phyloP scores from a whole-genome alignment of 1,284 basidiomycete species.

The Microstroma glucosiphilum region DNA sequence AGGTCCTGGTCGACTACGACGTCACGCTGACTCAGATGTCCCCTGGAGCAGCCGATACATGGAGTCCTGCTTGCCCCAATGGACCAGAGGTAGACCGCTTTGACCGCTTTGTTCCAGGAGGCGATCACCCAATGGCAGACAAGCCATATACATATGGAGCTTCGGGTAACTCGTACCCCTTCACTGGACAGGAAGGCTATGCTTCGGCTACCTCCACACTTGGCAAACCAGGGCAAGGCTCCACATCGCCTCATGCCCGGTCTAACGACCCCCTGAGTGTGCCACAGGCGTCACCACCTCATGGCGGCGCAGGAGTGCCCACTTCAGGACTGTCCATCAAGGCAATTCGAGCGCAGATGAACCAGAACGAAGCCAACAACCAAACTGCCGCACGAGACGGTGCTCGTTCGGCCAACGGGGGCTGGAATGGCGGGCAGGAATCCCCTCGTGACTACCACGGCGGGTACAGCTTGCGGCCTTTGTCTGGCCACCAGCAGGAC shows the following conservation, averaged over 20 bases:
- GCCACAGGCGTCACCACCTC: neutral
- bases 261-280: neutral
- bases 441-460: neutral
- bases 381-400: neutral
- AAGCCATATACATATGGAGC: neutral
- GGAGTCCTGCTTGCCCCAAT: neutral
- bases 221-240: neutral
- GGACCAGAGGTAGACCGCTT: no score
- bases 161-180: neutral
- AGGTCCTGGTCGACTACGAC: slow-evolving; percentile 1
- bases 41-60: neutral
- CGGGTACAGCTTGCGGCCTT: neutral
- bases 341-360: neutral
- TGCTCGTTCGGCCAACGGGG: neutral
- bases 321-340: neutral
- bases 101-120: no score
- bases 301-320: neutral
- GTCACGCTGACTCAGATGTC: neutral
- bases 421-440: neutral
- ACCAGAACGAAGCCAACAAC: neutral
- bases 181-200: neutral
- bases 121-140: no score
- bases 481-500: neutral
- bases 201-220: neutral
- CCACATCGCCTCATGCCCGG: neutral